Base-by-base conservation (phyloP, 305 asterid species). In the Fraxinus nigra region DNA sequence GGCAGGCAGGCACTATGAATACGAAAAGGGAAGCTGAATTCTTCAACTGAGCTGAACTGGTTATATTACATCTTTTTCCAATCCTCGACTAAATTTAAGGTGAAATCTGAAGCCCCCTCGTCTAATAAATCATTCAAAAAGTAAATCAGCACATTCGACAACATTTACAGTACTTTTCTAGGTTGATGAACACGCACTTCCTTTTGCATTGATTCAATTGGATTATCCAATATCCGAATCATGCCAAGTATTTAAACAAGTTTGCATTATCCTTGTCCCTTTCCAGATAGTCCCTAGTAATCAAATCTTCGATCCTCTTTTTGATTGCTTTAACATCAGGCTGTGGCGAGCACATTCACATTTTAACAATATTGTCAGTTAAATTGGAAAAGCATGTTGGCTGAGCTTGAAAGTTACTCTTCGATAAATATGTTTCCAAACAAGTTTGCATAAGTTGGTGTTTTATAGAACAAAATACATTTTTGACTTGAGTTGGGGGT, bases 291-390 rank as follows among this genome's bases (percentile, higher is more conserved):
- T 94, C 99, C 69, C 99, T 89, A 74, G 96, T 94, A 79, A 96
- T 96, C 91, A 96, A 80, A 82, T 96, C 99, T 90, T 96, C 99
- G 7, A 94, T 93, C 86, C 99, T 92, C 91, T 96, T 96, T 89
- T 94, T 96, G 87, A 96, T 96, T 40, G 98, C 96, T 90, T 96
- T 96, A 30, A 94, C 97, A 59, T 94, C 98, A n/a, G 98, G 99
- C 99, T 95, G 84, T 33, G 81, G n/a, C 20, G 48, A 32, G 75
- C 73, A 63, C 34, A 81, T 7, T 80, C 48, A 11, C 74, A 69
- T 69, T 75, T 28, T 7, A 24, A 61, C 14, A 32, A 22, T 75
- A 32, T 35, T 38, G 34, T 34, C 32, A 5, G 16, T 18, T 61
- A 32, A 43, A 0, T 8, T 40, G n/a, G 38, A 28, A 40, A 40